A percentile compares a stretch with the other conserved stretches of the same genome.
Evolutionary conservation across 176 grass and related monocot genomes (phyloP).

Genomic region (Paspalum vaginatum): DNA sequence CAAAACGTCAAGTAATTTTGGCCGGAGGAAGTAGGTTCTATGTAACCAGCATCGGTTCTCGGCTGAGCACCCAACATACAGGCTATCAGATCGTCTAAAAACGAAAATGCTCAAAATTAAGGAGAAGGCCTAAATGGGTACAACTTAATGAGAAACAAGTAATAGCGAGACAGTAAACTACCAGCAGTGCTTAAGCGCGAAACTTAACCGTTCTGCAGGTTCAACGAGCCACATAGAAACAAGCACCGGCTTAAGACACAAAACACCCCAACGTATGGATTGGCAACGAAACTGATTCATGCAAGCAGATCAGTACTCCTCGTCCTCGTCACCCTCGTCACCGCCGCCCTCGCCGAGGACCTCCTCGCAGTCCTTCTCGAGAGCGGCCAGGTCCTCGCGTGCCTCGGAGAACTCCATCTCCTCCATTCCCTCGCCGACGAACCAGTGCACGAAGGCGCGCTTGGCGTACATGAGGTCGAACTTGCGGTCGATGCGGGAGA

Average conservation of each 20-base stretch:
- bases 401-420: constrained; percentile 51
- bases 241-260: background rate
- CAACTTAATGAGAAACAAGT: too few species aligned
- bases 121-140: too few species aligned
- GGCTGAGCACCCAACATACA: too few species aligned
- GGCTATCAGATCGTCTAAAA: too few species aligned
- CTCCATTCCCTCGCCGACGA: constrained; percentile 53
- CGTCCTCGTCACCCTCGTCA: constrained; percentile 37
- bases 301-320: constrained; percentile 46
- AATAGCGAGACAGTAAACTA: background rate
- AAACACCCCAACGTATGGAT: background rate
- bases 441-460: constrained; percentile 62
- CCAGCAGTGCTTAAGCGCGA: background rate
- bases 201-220: constrained; percentile 4
- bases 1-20: too few species aligned
- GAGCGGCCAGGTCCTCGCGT: constrained; percentile 49
- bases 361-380: constrained; percentile 57
- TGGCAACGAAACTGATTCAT: background rate
- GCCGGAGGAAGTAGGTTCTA: too few species aligned
- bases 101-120: too few species aligned
- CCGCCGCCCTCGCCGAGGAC: constrained; percentile 34
- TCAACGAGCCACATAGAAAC: background rate
- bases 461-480: constrained; percentile 95
- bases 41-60: too few species aligned
- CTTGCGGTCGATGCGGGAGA: constrained; percentile 82